phyloP scores from a whole-genome alignment of 176 grass and related monocot species.

The Carex cristatella region DNA sequence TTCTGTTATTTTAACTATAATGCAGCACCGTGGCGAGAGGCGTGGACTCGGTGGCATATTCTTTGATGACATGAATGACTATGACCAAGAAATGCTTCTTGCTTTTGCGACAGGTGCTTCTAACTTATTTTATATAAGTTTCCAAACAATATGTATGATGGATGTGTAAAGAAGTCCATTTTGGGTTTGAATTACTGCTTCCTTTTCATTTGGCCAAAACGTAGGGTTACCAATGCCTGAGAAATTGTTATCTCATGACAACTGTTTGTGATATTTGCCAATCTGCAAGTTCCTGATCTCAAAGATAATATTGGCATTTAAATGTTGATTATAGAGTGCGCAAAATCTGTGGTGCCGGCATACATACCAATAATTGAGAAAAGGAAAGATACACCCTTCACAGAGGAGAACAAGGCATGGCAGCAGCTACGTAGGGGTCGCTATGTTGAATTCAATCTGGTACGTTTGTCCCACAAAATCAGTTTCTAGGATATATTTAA shows the following conservation, averaged over 20 bases:
- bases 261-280: background rate
- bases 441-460: constrained; percentile 98
- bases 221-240: background rate
- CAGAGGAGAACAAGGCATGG: constrained; percentile 86
- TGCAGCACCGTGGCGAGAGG: constrained; percentile 81
- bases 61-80: constrained; percentile 91
- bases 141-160: background rate
- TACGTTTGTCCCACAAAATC: constrained; percentile 8
- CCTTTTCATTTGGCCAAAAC: background rate
- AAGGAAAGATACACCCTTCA: constrained; percentile 82
- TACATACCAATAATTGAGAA: constrained; percentile 88
- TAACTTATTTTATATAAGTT: background rate
- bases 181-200: background rate
- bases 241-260: background rate
- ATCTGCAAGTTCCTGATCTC: background rate
- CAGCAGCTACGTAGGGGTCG: constrained; percentile 90
- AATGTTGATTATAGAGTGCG: constrained; percentile 53
- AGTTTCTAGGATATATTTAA: background rate
- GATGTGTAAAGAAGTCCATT: background rate
- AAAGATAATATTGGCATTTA: background rate
- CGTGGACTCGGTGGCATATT: constrained; percentile 97
- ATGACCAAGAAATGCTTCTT: constrained; percentile 98
- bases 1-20: background rate
- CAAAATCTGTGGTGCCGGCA: constrained; percentile 80
- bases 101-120: constrained; percentile 67